These are phyloP conservation scores for Jamesozyma hellenica DNA, from an alignment of 805 yeast genomes.

Conservation along the genomic window DNA sequence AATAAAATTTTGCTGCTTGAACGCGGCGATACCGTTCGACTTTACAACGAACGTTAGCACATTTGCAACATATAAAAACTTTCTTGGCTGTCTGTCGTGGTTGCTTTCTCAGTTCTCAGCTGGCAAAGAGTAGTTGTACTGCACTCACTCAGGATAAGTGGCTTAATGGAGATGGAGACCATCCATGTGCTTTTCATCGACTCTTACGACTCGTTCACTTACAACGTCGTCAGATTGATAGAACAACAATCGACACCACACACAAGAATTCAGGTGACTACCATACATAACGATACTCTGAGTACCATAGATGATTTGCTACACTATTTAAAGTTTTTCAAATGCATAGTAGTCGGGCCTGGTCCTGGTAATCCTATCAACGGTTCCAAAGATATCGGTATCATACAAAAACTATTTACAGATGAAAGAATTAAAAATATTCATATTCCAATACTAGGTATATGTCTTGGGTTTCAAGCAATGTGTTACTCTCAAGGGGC, in stretches of 20 bases:
- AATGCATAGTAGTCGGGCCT: slow-evolving; percentile 83
- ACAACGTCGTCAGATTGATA: slow-evolving; percentile 59
- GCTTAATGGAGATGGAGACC: slow-evolving; percentile 5
- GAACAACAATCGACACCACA: slow-evolving; percentile 30
- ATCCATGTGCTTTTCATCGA: slow-evolving; percentile 43
- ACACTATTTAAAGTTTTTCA: slow-evolving; percentile 42
- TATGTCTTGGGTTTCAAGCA: slow-evolving; percentile 88
- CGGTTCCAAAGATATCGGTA: slow-evolving; percentile 53
- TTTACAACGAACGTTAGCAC: no score
- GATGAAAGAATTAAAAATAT: slow-evolving; percentile 16
- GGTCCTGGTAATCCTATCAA: slow-evolving; percentile 89
- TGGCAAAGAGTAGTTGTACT: no score
- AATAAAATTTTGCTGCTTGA: no score
- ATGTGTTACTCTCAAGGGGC: slow-evolving; percentile 58
- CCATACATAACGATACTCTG: slow-evolving; percentile 31
- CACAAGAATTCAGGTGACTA: slow-evolving; percentile 24
- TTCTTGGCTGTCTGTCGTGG: no score
- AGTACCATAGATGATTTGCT: slow-evolving; percentile 30
- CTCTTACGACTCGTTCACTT: slow-evolving; percentile 92
- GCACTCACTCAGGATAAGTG: no score
- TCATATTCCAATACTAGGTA: slow-evolving; percentile 81
- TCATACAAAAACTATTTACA: slow-evolving; percentile 49
- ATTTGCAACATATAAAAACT: no score
- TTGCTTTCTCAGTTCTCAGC: no score
- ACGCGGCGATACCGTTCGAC: no score